Evolutionary conservation across 805 yeast species (phyloP), one percentile per base, ranked within the genome.

Genomic region (Candida mattraensis): DNA sequence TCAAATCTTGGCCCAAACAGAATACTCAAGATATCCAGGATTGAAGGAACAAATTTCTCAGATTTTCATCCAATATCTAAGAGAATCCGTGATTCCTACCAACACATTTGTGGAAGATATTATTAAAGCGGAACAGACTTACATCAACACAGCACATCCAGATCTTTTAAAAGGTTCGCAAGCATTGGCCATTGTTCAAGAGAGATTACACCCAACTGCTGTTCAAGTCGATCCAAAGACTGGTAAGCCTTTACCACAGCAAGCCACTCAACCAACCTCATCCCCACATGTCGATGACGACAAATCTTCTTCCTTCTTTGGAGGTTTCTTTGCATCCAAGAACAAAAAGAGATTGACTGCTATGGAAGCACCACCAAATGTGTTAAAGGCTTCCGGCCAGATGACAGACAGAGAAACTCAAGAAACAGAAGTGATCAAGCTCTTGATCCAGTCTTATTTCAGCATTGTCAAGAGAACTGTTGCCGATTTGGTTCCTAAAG

Each of bases 331-430:
- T 65, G 78, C 89, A 7, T 77, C 91, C 4, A 89, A 88, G 66
- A 87, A 87, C 62, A 93, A 89, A 67, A 89, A 89, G 75, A 82
- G 93, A 65, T 72, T 89, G 53, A 97, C 94, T 18, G 80, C 87
- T 13, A 85, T 91, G 91, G 99, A 91, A 64, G 91, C 98, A 3
- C 99, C 99, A 32, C 99, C 99, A 26, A 79, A 95, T 22, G 89
- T 88, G 5, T 76, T 91, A 55, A 83, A 89, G 61, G 98, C 98
- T 7, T 79, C 91, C 14, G 96, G 97, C 32, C 74, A 80, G 25
- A 74, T 93, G 85, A 80, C 95, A 12, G 99, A 93, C 61, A 81
- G 97, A 50, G 99, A 93, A 67, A 79, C 91, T 16, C 83, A 86
- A 78, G 99, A 93, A 64, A 91, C 98, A 2, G 99, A 93, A 58